Evolutionary conservation across 2,329 filamentous ascomycete species (phyloP), one percentile per base, ranked within the genome.

Genomic region (Bertia moriformis): DNA sequence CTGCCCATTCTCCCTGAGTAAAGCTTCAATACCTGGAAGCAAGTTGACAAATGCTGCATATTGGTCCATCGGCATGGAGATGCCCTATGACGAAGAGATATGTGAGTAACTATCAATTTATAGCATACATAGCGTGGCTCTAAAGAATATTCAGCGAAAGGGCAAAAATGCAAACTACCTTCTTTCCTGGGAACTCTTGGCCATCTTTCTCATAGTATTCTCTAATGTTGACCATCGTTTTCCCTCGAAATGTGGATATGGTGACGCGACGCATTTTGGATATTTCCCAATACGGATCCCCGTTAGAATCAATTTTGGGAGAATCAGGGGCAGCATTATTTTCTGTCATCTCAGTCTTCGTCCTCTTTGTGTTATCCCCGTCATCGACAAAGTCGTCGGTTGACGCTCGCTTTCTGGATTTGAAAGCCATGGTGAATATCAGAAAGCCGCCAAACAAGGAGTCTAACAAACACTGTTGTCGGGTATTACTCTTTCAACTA

Each of bases 161-260:
- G n/a, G n/a, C n/a, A n/a, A n/a, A n/a, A n/a, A n/a, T n/a, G n/a
- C n/a, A n/a, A n/a, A n/a, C n/a, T 17, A 35, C 32, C 32, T 35
- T 35, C 32, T 35, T 35, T 18, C 32, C 32, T 7, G 32, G 32
- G 15, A 35, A 15, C 7, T 10, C 15, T 17, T 35, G 10, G 12
- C 32, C 32, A 35, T 35, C 32, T 15, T 35, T 35, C 32, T 35
- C 32, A 15, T 35, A 35, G 17, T 35, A 35, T 35, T 35, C 32
- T 10, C 32, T 10, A 17, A 35, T 35, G 15, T 35, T 35, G 10
- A 35, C 32, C 12, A 35, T 13, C 7, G 10, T 35, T 18, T 35
- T 35, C 10, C 32, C 32, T 10, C 32, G 32, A 17, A 35, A 35
- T 7, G 10, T 14, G 32, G 32, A 35, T 7, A 35, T 35, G 15